Evolutionary conservation across 1,284 basidiomycete species (phyloP).

Genomic region (Pholiota adiposa): DNA sequence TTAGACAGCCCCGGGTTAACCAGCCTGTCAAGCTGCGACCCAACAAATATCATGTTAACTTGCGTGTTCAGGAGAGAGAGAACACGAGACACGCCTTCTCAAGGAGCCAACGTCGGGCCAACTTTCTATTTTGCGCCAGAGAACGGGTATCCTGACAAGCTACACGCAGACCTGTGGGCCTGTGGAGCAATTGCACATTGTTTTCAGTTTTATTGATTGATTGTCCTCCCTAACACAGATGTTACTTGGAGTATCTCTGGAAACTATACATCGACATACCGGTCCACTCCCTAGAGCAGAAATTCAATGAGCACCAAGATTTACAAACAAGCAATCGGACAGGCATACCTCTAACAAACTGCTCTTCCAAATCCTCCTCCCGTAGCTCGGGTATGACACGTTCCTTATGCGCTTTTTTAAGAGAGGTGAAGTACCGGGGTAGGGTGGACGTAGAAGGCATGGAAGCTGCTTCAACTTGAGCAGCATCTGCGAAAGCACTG

Average conservation of each 20-base stretch:
- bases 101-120: conserved; percentile 67
- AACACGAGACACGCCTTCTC: conserved; percentile 63
- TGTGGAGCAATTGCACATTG: conserved; percentile 80
- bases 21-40: conserved; percentile 64
- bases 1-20: conserved; percentile 79
- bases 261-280: conserved; percentile 37
- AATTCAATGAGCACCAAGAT: conserved; percentile 1
- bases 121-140: conserved; percentile 65
- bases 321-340: not conserved
- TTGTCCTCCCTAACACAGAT: conserved; percentile 64
- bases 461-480: conserved; percentile 36
- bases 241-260: conserved; percentile 25
- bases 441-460: conserved; percentile 24
- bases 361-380: conserved; percentile 77
- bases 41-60: conserved; percentile 19
- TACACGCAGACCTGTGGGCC: conserved; percentile 77
- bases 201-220: conserved; percentile 87
- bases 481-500: conserved; percentile 44
- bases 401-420: conserved; percentile 68
- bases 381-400: conserved; percentile 66
- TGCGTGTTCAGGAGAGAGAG: conserved; percentile 16
- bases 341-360: conserved; percentile 72
- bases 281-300: conserved; percentile 72
- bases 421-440: conserved; percentile 61
- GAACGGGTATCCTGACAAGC: conserved; percentile 82